A percentile compares a stretch with the other conserved stretches of the same genome.
These are phyloP conservation scores for Podospora bellae-mahoneyi DNA, from an alignment of 495 filamentous ascomycete genomes.

Conservation along the genomic window DNA sequence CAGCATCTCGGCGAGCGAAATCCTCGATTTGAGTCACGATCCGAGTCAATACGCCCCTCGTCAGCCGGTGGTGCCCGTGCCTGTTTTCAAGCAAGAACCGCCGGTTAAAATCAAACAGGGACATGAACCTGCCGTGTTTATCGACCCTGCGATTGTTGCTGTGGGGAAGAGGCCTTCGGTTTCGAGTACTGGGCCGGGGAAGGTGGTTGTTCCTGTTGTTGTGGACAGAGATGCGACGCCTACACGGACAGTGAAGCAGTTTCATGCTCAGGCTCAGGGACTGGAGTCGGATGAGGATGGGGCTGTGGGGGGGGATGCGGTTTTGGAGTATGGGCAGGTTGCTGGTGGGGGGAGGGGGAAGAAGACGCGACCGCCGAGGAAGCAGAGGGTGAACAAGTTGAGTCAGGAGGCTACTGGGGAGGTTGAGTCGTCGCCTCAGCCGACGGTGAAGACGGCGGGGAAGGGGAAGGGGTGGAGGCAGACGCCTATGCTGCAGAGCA, in stretches of 20 bases:
- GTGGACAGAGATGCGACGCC: conserved; percentile 18
- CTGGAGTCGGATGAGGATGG: conserved; percentile 27
- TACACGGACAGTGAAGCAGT: conserved; percentile 1
- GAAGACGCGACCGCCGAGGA: conserved; percentile 26
- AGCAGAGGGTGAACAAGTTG: conserved; percentile 17
- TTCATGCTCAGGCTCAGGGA: conserved; percentile 11
- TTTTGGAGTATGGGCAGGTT: conserved; percentile 21
- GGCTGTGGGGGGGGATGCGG: conserved; percentile 6
- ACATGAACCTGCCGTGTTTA: conserved; percentile 30
- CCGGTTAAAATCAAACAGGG: too few species aligned
- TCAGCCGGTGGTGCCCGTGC: too few species aligned
- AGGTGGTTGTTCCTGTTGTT: conserved; percentile 6
- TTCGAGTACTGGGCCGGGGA: conserved; percentile 15
- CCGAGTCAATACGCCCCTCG: conserved; percentile 22
- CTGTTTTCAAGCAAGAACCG: conserved; percentile 10
- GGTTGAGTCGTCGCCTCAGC: conserved; percentile 19
- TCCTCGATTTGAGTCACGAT: conserved; percentile 32
- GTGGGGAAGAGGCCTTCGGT: conserved; percentile 39
- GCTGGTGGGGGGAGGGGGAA: conserved; percentile 28
- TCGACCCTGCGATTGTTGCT: conserved; percentile 56
- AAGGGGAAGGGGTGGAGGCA: conserved; percentile 75
- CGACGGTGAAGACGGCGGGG: conserved; percentile 24
- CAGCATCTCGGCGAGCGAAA: conserved; percentile 38
- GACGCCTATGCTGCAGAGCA: conserved; percentile 70
- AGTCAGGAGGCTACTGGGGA: conserved; percentile 23